Conservation (phyloP, 345 rosid species). For the Draba incana region DNA sequence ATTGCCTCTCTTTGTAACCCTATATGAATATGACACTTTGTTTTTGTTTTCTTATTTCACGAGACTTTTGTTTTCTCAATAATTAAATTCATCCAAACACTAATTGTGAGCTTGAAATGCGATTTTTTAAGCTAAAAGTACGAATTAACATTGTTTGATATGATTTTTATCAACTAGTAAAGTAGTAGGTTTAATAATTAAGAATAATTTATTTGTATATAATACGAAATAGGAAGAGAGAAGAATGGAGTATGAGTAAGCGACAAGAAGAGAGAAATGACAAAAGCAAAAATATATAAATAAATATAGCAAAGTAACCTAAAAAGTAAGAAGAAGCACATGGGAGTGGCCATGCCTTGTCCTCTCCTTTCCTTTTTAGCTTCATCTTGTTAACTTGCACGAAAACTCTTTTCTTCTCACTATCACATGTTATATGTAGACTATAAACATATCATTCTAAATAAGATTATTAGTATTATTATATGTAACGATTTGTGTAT, state of each 20-base stretch:
- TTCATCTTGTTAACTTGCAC: slow-evolving; percentile 11
- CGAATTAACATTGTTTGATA: not conserved
- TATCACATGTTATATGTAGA: not conserved
- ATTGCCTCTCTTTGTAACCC: not conserved
- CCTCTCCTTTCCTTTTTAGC: slow-evolving; percentile 25
- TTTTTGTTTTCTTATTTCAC: not conserved
- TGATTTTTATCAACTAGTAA: not conserved
- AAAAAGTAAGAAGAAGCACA: slow-evolving; percentile 36
- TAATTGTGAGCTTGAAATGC: not conserved
- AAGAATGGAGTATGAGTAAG: slow-evolving; percentile 19
- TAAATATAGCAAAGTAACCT: slow-evolving; percentile 24
- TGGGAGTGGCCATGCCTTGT: slow-evolving; percentile 42
- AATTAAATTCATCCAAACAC: not conserved
- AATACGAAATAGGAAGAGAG: slow-evolving; percentile 10
- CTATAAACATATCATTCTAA: not conserved
- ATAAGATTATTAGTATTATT: too few relatives aligned
- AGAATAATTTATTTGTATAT: not conserved
- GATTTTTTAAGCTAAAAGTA: not conserved
- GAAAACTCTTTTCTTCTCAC: slow-evolving; percentile 7
- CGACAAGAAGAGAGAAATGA: slow-evolving; percentile 36
- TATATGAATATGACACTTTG: not conserved
- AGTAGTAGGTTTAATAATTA: not conserved
- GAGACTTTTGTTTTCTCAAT: too few relatives aligned
- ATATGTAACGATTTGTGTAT: too few relatives aligned
- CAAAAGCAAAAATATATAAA: slow-evolving; percentile 13